Evolutionary conservation across 1,284 basidiomycete genomes (phyloP).

Genomic region (Puccinia horiana): DNA sequence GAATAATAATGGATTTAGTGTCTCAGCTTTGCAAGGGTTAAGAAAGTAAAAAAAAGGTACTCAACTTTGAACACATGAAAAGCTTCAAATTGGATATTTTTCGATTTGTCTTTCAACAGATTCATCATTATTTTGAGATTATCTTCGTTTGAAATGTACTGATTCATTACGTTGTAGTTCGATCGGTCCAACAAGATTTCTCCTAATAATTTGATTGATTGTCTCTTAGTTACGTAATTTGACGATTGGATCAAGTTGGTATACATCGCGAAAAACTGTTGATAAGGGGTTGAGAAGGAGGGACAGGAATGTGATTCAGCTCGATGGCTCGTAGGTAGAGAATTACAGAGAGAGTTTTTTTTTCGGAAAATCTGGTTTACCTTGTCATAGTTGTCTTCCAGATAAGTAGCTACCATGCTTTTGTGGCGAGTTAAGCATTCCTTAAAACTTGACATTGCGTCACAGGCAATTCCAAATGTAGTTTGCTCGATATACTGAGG

Average conservation of each 20-base stretch:
- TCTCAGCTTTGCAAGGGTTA: not conserved
- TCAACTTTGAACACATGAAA: constrained; percentile 98
- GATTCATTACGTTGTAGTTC: constrained; percentile 97
- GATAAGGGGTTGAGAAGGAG: constrained; percentile 3
- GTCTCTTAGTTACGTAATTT: constrained; percentile 99
- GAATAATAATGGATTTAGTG: not conserved
- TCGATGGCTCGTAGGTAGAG: not conserved
- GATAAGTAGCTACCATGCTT: constrained; percentile 90
- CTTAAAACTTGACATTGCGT: constrained; percentile 94
- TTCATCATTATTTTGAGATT: constrained; percentile 99
- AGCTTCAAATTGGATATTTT: constrained; percentile 99
- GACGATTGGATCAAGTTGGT: constrained; percentile 84
- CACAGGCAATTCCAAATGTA: constrained; percentile 96
- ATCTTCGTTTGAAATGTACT: constrained; percentile 79
- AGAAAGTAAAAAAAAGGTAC: constrained; percentile 51
- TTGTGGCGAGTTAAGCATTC: constrained; percentile 82
- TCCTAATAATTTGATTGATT: constrained; percentile 94
- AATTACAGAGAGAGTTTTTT: not conserved
- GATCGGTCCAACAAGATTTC: constrained; percentile 96
- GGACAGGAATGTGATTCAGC: not conserved
- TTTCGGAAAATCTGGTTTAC: constrained; percentile 62
- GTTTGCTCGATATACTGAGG: constrained; percentile 96
- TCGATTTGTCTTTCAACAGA: constrained; percentile 90
- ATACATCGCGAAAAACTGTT: constrained; percentile 90
- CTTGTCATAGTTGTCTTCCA: constrained; percentile 93